phyloP scores from a whole-genome alignment of 108 stramenopile genomes.

The Stephanodiscus triporus region DNA sequence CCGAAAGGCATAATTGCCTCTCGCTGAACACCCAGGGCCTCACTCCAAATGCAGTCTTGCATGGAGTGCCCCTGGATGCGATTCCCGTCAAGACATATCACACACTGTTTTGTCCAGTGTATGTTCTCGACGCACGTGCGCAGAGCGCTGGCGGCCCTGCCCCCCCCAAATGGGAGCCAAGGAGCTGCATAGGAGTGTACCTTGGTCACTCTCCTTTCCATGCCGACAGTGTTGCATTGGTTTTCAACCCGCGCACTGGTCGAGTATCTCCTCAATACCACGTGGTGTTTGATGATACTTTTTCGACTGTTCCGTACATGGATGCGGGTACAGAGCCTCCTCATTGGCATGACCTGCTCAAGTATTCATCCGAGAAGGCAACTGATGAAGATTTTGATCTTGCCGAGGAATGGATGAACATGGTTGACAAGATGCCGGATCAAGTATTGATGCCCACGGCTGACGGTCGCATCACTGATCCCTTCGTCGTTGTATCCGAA shows the following conservation, averaged over 20 bases:
- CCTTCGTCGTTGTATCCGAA: no score
- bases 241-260: constrained; percentile 37
- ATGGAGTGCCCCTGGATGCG: no score
- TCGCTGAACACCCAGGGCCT: neutral
- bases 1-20: constrained; percentile 11
- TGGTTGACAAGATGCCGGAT: neutral
- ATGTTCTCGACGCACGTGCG: constrained; percentile 14
- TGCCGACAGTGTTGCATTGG: constrained; percentile 32
- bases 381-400: no score
- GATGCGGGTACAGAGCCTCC: constrained; percentile 26
- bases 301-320: no score
- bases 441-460: neutral
- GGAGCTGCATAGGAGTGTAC: constrained; percentile 28
- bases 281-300: no score
- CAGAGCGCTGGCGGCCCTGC: constrained; percentile 6
- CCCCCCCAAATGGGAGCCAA: constrained; percentile 31
- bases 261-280: no score
- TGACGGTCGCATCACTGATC: neutral
- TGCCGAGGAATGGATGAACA: neutral
- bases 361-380: constrained; percentile 17
- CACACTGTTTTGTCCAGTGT: constrained; percentile 20
- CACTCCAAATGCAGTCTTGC: neutral
- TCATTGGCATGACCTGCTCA: constrained; percentile 17
- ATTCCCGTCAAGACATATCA: constrained; percentile 15
- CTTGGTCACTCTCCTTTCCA: constrained; percentile 39